Conservation (phyloP, 2,329 filamentous ascomycete species). For the Penicillium sp. region DNA sequence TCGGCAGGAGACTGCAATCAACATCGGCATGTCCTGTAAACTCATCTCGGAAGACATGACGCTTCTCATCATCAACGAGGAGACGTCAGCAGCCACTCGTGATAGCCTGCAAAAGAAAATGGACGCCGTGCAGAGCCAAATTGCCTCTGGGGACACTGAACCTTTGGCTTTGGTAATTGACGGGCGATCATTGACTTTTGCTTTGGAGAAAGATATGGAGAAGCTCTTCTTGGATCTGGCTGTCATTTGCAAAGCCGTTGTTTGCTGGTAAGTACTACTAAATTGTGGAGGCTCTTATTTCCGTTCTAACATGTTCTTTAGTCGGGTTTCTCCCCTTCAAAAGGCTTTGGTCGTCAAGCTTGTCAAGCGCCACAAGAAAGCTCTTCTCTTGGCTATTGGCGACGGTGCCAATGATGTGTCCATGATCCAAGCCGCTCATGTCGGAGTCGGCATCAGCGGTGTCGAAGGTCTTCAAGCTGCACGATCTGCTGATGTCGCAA, state of each 20-base stretch:
- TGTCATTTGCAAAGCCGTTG: conserved; percentile 96
- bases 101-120: conserved; percentile 93
- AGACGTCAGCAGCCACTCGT: conserved; percentile 71
- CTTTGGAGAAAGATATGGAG: conserved; percentile 89
- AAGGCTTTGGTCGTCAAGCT: conserved; percentile 98
- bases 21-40: conserved; percentile 99
- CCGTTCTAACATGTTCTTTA: conserved; percentile 36
- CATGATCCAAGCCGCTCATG: conserved; percentile 98
- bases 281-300: not conserved
- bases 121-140: conserved; percentile 82
- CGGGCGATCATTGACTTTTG: conserved; percentile 90
- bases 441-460: conserved; percentile 95
- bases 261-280: conserved; percentile 64
- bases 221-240: conserved; percentile 91
- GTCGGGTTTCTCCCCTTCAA: conserved; percentile 92
- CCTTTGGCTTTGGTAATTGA: conserved; percentile 91
- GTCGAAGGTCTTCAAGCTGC: conserved; percentile 96
- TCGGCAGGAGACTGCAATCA: conserved; percentile 97
- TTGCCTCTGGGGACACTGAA: conserved; percentile 64
- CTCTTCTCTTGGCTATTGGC: conserved; percentile 90
- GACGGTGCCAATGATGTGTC: conserved; percentile 99
- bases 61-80: conserved; percentile 92
- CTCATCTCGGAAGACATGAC: conserved; percentile 99
- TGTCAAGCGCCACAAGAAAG: conserved; percentile 90
- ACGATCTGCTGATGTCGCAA: conserved; percentile 90